Conservation (phyloP, 345 rosid genomes). For the Lumnitzera racemosa region DNA sequence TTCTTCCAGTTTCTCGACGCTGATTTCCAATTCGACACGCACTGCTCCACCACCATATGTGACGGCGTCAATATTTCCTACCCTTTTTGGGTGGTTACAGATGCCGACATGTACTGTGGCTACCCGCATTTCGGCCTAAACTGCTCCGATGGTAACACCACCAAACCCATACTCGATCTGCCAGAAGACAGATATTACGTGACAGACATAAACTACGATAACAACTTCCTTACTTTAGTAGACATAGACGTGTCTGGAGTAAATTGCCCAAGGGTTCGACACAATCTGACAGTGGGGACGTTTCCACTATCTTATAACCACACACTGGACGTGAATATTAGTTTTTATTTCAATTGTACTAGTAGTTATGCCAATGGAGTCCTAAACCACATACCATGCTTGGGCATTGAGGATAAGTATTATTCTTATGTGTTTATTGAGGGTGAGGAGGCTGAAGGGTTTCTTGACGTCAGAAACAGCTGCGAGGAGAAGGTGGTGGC, state of each 20-base stretch:
- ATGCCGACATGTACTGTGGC: constrained; percentile 9
- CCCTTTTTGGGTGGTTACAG: no score
- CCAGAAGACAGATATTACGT: not conserved
- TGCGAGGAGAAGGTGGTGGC: constrained; percentile 3
- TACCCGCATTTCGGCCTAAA: constrained; percentile 18
- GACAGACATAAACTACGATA: constrained; percentile 3
- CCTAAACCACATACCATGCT: not conserved
- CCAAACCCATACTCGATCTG: constrained; percentile 4
- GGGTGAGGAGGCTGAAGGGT: not conserved
- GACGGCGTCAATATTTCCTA: no score
- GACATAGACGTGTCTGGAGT: constrained; percentile 1
- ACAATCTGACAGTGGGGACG: constrained; percentile 9
- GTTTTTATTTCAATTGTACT: constrained; percentile 23
- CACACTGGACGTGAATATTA: constrained; percentile 9
- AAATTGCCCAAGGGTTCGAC: constrained; percentile 14
- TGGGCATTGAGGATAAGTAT: not conserved
- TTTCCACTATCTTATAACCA: constrained; percentile 11
- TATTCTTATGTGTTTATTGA: not conserved
- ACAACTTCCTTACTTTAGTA: constrained; percentile 3
- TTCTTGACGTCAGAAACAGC: not conserved
- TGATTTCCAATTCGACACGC: no score
- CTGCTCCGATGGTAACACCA: not conserved
- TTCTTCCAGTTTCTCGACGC: no score
- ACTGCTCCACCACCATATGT: no score
- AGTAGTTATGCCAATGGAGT: not conserved